Base-by-base conservation (phyloP, 345 rosid genomes). In the Brassica napus region DNA sequence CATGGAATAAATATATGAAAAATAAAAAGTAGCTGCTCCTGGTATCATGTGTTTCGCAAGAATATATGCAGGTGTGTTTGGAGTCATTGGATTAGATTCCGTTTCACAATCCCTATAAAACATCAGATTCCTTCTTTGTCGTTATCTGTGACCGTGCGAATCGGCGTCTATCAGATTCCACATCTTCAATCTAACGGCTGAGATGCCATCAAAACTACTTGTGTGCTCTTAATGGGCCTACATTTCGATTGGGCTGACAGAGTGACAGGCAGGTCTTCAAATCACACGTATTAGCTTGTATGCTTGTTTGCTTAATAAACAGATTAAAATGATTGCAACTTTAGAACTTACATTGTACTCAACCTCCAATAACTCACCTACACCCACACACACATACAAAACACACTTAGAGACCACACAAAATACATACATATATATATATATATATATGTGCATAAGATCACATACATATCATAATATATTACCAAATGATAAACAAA, bases 311-410 rank as follows among this genome's bases (percentile, higher is more conserved):
- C 83, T 80, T 80, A 60, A 18, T 42, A 69, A 64, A 2, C 8
- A 37, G 2, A 52, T 37, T 5, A 80, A 49, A 35, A 80, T 69
- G 76, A 80, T 80, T 75, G 54, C 71, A 68, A 49, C 30, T 16
- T 66, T 47, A 2, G 2, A 68, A 60, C 79, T 80, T 67, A 55
- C 31, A 69, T 70, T 70, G 70, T 80, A 80, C 79, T 70, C 76
- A 70, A 80, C 15, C 68, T 64, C 83, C 49, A 74, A 35, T 14
- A 62, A 63, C 3, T 74, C n/a, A 63, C 68, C 61, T 55, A 52
- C 10, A 60, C 63, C 39, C 24, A 15, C 28, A 59, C 39, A 59
- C 4, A 77, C 71, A 49, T 1, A 28, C 72, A 69, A 71, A 61
- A 60, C 23, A 10, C 21, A 54, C 60, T 54, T 54, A 54, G 60